These are phyloP conservation scores for Fusarium sp. DNA, from an alignment of 2,329 filamentous ascomycete genomes.

Conservation along the genomic window DNA sequence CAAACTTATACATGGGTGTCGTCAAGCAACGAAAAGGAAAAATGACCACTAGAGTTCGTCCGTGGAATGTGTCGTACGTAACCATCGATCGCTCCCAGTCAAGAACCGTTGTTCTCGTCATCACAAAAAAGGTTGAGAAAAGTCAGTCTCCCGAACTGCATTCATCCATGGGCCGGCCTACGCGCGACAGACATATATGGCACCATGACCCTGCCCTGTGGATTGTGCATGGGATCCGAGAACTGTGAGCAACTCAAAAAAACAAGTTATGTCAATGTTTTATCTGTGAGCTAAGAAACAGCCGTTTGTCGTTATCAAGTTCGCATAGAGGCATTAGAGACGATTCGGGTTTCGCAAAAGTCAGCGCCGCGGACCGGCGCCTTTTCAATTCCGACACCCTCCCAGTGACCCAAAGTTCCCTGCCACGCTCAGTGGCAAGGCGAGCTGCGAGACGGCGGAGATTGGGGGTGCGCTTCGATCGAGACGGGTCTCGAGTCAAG, in stretches of 20 bases:
- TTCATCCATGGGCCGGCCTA: constrained; percentile 39
- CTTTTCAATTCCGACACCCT: constrained; percentile 44
- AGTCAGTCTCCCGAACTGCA: constrained; percentile 31
- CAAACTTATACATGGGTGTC: constrained; percentile 40
- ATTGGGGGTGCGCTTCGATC: constrained; percentile 39
- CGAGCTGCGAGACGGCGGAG: constrained; percentile 47
- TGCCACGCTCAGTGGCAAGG: constrained; percentile 44
- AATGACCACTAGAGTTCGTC: constrained; percentile 26
- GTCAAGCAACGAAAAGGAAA: constrained; percentile 31
- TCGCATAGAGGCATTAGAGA: constrained; percentile 54
- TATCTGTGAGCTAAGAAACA: constrained; percentile 58
- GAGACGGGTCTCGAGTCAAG: constrained; percentile 38
- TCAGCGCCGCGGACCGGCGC: constrained; percentile 43
- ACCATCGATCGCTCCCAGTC: constrained; percentile 27
- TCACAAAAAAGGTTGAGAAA: constrained; percentile 34
- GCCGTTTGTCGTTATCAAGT: constrained; percentile 55
- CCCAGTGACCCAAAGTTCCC: constrained; percentile 45
- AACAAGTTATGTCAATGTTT: constrained; percentile 50
- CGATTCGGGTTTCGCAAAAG: constrained; percentile 48
- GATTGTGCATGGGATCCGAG: constrained; percentile 38
- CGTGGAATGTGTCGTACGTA: constrained; percentile 32
- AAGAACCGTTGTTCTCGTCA: constrained; percentile 31
- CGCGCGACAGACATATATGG: constrained; percentile 28
- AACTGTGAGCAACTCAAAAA: constrained; percentile 44
- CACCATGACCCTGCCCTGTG: constrained; percentile 34